Evolutionary conservation across 2,329 filamentous ascomycete species (phyloP).

Genomic region (Clonostachys solani): DNA sequence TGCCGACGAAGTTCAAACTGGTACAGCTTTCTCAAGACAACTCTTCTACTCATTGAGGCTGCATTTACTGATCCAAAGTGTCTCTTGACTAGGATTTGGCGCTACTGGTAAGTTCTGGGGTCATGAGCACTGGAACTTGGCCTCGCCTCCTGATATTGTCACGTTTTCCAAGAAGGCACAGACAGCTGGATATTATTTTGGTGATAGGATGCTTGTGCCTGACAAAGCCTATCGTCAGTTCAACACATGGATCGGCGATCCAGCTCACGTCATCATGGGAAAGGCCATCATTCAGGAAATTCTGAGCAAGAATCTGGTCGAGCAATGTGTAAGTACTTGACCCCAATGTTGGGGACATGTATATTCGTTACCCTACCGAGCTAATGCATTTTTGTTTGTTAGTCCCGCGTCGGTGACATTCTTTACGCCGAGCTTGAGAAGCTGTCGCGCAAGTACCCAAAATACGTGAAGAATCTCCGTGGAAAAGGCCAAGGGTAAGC

Average conservation of each 20-base stretch:
- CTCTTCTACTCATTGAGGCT: no score
- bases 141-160: slow-evolving; percentile 75
- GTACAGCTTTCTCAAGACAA: no score
- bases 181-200: slow-evolving; percentile 79
- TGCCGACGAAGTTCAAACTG: slow-evolving; percentile 81
- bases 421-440: slow-evolving; percentile 61
- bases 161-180: slow-evolving; percentile 87
- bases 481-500: slow-evolving; percentile 71
- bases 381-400: no score
- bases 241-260: slow-evolving; percentile 86
- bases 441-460: slow-evolving; percentile 62
- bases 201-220: slow-evolving; percentile 66
- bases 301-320: slow-evolving; percentile 61
- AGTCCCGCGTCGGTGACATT: slow-evolving; percentile 60
- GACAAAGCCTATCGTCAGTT: slow-evolving; percentile 85
- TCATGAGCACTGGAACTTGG: slow-evolving; percentile 77
- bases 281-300: slow-evolving; percentile 75
- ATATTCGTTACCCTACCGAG: no score
- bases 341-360: no score
- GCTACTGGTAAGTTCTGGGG: slow-evolving; percentile 86
- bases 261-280: slow-evolving; percentile 72
- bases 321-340: slow-evolving; percentile 38
- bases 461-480: slow-evolving; percentile 69
- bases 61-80: no score
- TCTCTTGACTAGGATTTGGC: no score